Conservation (phyloP, 495 filamentous ascomycete species). For the Amniculicola lignicola region DNA sequence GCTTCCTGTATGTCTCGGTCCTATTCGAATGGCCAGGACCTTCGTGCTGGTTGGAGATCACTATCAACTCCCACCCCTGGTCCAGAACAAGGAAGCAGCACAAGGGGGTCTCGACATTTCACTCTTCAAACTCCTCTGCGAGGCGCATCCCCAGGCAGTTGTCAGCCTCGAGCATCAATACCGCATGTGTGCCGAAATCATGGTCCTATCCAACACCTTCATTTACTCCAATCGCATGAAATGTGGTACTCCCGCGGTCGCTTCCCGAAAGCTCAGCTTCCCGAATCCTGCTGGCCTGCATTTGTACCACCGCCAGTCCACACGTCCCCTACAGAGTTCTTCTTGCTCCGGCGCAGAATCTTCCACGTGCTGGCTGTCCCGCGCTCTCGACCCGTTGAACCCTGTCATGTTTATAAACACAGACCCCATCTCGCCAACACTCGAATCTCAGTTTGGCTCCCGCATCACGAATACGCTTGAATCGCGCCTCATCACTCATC, state of each 20-base stretch:
- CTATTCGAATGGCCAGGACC: conserved; percentile 86
- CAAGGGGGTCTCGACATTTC: conserved; percentile 87
- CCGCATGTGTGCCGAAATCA: conserved; percentile 95
- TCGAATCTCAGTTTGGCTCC: conserved; percentile 67
- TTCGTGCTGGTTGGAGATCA: conserved; percentile 97
- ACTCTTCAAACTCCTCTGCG: conserved; percentile 88
- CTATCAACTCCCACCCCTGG: conserved; percentile 88
- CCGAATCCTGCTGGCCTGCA: conserved; percentile 54
- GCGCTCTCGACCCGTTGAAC: conserved; percentile 62
- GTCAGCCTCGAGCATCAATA: conserved; percentile 94
- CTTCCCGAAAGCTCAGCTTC: conserved; percentile 57
- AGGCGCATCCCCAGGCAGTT: conserved; percentile 79
- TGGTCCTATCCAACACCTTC: conserved; percentile 86
- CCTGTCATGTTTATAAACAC: conserved; percentile 88
- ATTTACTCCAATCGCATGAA: conserved; percentile 88
- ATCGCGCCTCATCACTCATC: conserved; percentile 67
- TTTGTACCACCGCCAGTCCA: conserved; percentile 45
- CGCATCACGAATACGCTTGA: conserved; percentile 84
- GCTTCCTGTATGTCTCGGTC: conserved; percentile 86
- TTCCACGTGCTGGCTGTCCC: conserved; percentile 75
- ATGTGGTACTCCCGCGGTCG: conserved; percentile 77
- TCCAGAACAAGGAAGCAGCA: conserved; percentile 84
- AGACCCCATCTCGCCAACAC: conserved; percentile 60
- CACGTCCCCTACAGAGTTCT: conserved; percentile 29
- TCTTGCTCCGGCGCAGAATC: conserved; percentile 53